Conservation (phyloP, 169 alveolate species). For the Plasmodium blacklocki region DNA sequence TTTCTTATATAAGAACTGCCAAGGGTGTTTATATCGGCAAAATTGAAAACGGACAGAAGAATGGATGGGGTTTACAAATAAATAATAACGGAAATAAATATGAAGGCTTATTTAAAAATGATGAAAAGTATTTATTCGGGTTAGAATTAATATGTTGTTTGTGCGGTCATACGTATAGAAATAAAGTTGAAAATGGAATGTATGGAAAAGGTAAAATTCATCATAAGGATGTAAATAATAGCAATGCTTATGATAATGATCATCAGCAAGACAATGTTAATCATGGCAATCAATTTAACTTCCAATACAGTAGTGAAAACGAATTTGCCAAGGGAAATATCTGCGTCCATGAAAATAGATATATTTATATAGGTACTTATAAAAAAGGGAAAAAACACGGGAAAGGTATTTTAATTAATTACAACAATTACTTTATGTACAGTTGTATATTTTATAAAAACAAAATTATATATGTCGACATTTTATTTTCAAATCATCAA, state of each 20-base stretch:
- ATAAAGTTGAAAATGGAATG: neutral
- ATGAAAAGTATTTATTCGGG: conserved; percentile 79
- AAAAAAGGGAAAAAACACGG: conserved; percentile 80
- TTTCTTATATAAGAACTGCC: conserved; percentile 33
- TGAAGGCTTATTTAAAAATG: conserved; percentile 80
- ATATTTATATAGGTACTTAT: conserved; percentile 72
- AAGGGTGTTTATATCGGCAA: conserved; percentile 57
- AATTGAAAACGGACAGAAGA: conserved; percentile 62
- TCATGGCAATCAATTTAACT: no score
- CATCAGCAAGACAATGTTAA: no score
- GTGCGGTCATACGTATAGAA: conserved; percentile 68
- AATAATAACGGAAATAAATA: conserved; percentile 81
- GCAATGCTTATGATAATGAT: conserved; percentile 1
- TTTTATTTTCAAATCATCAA: conserved; percentile 41
- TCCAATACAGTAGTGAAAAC: conserved; percentile 64
- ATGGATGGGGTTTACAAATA: conserved; percentile 82
- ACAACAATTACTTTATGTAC: conserved; percentile 76
- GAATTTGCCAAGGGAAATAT: conserved; percentile 69
- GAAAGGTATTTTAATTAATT: conserved; percentile 79
- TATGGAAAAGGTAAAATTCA: no score
- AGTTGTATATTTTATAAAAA: conserved; percentile 73
- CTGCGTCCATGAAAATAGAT: conserved; percentile 66
- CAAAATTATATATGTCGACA: conserved; percentile 45
- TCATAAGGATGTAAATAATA: conserved; percentile 25
- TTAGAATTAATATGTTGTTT: conserved; percentile 75